Evolutionary conservation across 2,329 filamentous ascomycete species (phyloP).

Genomic region (Penicillium sp.): DNA sequence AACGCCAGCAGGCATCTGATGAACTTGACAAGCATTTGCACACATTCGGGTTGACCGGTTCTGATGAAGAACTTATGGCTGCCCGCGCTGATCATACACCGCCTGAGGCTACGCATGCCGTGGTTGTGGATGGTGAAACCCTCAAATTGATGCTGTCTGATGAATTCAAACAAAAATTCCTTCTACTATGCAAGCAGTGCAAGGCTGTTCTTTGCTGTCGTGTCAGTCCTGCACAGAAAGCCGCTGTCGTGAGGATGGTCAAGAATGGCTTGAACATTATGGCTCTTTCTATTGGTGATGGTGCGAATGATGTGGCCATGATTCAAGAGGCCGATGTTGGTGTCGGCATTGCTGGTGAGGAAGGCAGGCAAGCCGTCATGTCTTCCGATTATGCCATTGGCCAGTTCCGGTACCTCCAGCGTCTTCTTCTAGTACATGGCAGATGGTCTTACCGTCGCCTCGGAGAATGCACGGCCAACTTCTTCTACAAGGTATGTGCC

Average conservation of each 20-base stretch:
- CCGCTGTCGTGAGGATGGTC: conserved; percentile 93
- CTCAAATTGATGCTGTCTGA: conserved; percentile 85
- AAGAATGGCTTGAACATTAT: conserved; percentile 94
- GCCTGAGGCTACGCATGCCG: conserved; percentile 81
- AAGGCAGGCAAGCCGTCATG: conserved; percentile 92
- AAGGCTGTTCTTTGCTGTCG: conserved; percentile 94
- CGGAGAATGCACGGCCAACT: conserved; percentile 92
- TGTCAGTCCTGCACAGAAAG: conserved; percentile 95
- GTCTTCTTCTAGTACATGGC: conserved; percentile 84
- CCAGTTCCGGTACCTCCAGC: conserved; percentile 84
- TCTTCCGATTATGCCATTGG: conserved; percentile 94
- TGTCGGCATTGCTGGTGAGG: conserved; percentile 89
- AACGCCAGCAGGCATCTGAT: conserved; percentile 61
- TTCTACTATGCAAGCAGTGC: conserved; percentile 95
- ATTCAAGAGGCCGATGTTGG: conserved; percentile 97
- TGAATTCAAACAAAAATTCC: conserved; percentile 81
- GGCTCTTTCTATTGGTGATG: conserved; percentile 89
- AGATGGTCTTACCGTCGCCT: conserved; percentile 95
- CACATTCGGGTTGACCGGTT: conserved; percentile 76
- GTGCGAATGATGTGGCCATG: conserved; percentile 96
- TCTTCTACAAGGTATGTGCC: conserved; percentile 84
- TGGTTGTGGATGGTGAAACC: conserved; percentile 93
- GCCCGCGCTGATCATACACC: conserved; percentile 83
- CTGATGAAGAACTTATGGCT: conserved; percentile 75
- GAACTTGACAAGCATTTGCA: conserved; percentile 72